These are phyloP conservation scores for Lactifluus echinatus DNA, from an alignment of 768 basidiomycete genomes.

Conservation along the genomic window DNA sequence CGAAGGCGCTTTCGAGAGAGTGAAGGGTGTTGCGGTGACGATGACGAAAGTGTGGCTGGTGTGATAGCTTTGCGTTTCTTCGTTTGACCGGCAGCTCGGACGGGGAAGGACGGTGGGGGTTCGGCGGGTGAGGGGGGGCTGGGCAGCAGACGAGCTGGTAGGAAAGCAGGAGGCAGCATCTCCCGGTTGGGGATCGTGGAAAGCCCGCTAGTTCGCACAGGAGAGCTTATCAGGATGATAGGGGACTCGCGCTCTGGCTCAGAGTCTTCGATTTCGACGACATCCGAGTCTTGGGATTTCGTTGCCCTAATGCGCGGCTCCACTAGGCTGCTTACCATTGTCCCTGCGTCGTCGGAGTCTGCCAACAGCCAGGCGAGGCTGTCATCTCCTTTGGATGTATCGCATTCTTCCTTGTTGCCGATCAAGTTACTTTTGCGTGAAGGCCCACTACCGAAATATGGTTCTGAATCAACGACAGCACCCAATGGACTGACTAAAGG, in stretches of 20 bases:
- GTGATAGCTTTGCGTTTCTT: slow-evolving; percentile 23
- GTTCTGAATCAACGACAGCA: neutral
- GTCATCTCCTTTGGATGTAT: slow-evolving; percentile 1
- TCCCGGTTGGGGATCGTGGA: neutral
- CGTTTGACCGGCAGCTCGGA: slow-evolving; percentile 32
- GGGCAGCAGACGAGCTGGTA: slow-evolving; percentile 27
- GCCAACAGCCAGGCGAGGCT: slow-evolving; percentile 20
- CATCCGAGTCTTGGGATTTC: slow-evolving; percentile 1
- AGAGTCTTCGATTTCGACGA: slow-evolving; percentile 13
- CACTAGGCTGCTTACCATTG: slow-evolving; percentile 2
- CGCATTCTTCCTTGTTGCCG: neutral
- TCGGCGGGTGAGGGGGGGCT: slow-evolving; percentile 17
- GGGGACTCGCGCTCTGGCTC: slow-evolving; percentile 1
- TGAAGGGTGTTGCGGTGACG: slow-evolving; percentile 28
- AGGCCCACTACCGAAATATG: neutral
- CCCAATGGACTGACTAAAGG: neutral
- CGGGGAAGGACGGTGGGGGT: slow-evolving; percentile 38
- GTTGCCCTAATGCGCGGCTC: neutral
- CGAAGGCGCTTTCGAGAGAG: slow-evolving; percentile 27
- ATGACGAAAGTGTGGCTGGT: slow-evolving; percentile 23
- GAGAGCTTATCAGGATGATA: slow-evolving; percentile 3
- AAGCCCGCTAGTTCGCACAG: neutral
- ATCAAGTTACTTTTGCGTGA: neutral
- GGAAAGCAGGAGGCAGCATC: slow-evolving; percentile 30
- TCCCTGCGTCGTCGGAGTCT: slow-evolving; percentile 15